phyloP scores from a whole-genome alignment of 306 rosid species.

The Albizia julibrissin region DNA sequence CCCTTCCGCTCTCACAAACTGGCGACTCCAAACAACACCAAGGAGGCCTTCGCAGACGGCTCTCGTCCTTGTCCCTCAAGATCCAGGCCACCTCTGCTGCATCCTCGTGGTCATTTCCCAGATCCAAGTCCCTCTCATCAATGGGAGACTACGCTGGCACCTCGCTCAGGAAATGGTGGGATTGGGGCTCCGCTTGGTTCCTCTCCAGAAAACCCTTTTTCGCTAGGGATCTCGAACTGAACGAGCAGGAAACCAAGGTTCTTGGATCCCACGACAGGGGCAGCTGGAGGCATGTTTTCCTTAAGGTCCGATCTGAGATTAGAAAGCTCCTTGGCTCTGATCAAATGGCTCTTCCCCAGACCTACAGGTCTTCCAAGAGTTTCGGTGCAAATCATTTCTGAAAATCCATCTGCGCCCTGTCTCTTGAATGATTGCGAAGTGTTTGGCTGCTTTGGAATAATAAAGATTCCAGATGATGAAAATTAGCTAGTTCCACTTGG shows the following conservation, averaged over 20 bases:
- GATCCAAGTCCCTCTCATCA: conserved; percentile 73
- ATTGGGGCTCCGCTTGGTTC: conserved; percentile 79
- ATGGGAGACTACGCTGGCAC: conserved; percentile 65
- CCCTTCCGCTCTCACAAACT: conserved; percentile 66
- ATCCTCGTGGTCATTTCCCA: conserved; percentile 56
- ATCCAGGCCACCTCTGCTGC: conserved; percentile 50
- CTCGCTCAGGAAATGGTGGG: conserved; percentile 79
- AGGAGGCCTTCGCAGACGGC: conserved; percentile 61
- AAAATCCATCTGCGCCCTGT: not conserved
- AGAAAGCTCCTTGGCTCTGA: conserved; percentile 53
- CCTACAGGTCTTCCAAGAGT: conserved; percentile 58
- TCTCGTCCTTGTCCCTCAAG: conserved; percentile 71
- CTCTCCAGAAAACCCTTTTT: conserved; percentile 69
- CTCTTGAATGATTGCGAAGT: not conserved
- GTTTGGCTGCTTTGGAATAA: conserved; percentile 8
- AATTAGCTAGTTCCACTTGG: not conserved
- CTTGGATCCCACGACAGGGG: conserved; percentile 67
- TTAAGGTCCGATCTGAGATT: conserved; percentile 70
- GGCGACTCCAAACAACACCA: conserved; percentile 27
- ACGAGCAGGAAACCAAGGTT: conserved; percentile 68
- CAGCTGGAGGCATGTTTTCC: conserved; percentile 71
- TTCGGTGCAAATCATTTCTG: conserved; percentile 25
- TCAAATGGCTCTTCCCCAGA: conserved; percentile 67
- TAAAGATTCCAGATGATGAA: not conserved
- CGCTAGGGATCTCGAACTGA: conserved; percentile 83